phyloP scores from a whole-genome alignment of 2,329 filamentous ascomycete species.

The Trichoderma brevicompactum region DNA sequence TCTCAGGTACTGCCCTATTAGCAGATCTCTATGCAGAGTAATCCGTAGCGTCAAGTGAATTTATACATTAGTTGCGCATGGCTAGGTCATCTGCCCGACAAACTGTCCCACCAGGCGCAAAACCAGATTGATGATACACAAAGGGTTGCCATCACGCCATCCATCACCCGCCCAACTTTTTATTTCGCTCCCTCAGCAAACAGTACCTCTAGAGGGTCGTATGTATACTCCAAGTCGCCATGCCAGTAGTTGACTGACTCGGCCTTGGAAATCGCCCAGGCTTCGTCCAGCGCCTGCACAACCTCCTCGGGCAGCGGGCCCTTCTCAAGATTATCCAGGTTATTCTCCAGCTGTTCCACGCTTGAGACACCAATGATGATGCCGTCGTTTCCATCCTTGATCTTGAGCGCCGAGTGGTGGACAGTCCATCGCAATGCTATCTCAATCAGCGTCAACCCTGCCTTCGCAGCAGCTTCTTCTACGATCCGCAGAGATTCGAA shows the following conservation, averaged over 20 bases:
- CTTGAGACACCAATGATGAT: conserved; percentile 65
- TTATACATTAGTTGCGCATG: not conserved
- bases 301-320: conserved; percentile 78
- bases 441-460: conserved; percentile 72
- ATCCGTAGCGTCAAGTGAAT: not conserved
- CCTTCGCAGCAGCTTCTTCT: conserved; percentile 68
- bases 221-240: conserved; percentile 67
- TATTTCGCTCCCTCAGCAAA: conserved; percentile 55
- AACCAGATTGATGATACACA: not conserved
- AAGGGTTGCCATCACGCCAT: not conserved
- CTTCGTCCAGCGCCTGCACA: conserved; percentile 73
- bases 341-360: conserved; percentile 60
- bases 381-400: conserved; percentile 60
- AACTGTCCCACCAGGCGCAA: not conserved
- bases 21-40: too few species aligned
- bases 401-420: conserved; percentile 67
- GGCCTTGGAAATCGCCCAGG: conserved; percentile 72
- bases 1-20: too few species aligned
- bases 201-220: conserved; percentile 64
- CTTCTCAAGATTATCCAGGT: conserved; percentile 64
- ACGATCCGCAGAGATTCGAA: conserved; percentile 69
- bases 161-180: conserved; percentile 7
- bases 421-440: conserved; percentile 73
- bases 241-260: conserved; percentile 60
- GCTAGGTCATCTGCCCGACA: conserved; percentile 7